Percentiles rank a stretch among this genome's conserved stretches.
These are phyloP conservation scores for Clavaria fumosa DNA, from an alignment of 768 basidiomycete species.

Conservation along the genomic window DNA sequence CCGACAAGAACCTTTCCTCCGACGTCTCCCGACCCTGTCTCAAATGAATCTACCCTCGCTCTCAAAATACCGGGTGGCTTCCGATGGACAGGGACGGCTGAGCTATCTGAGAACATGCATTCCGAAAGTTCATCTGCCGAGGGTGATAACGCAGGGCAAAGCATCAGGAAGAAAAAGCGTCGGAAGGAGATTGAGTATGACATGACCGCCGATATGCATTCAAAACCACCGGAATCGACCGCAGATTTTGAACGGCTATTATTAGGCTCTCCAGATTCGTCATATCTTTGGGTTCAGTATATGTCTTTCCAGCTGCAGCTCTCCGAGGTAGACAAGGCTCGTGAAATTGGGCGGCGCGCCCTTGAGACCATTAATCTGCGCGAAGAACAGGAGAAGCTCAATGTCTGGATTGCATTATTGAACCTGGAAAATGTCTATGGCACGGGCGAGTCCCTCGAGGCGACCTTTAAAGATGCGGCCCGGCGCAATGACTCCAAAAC, in stretches of 20 bases:
- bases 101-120: conserved; percentile 23
- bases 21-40: conserved; percentile 5
- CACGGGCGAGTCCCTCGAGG: conserved; percentile 61
- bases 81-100: conserved; percentile 43
- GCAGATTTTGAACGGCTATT: conserved; percentile 90
- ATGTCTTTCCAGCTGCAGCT: conserved; percentile 98
- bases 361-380: conserved; percentile 82
- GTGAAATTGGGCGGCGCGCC: conserved; percentile 73
- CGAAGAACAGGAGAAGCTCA: conserved; percentile 91
- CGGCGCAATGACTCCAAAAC: conserved; percentile 89
- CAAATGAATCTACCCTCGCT: conserved; percentile 6
- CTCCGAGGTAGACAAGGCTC: conserved; percentile 92
- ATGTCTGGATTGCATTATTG: conserved; percentile 93
- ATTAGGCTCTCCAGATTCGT: conserved; percentile 90
- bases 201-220: conserved; percentile 78
- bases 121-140: conserved; percentile 32
- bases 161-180: conserved; percentile 51
- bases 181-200: conserved; percentile 65
- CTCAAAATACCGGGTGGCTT: conserved; percentile 48
- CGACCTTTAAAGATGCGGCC: conserved; percentile 80
- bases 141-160: conserved; percentile 29
- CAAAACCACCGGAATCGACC: conserved; percentile 74
- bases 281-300: conserved; percentile 96
- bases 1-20: conserved; percentile 15
- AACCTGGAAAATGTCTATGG: conserved; percentile 94